Base-by-base conservation (phyloP, 129 eudicot species). In the Smallanthus sonchifolius region DNA sequence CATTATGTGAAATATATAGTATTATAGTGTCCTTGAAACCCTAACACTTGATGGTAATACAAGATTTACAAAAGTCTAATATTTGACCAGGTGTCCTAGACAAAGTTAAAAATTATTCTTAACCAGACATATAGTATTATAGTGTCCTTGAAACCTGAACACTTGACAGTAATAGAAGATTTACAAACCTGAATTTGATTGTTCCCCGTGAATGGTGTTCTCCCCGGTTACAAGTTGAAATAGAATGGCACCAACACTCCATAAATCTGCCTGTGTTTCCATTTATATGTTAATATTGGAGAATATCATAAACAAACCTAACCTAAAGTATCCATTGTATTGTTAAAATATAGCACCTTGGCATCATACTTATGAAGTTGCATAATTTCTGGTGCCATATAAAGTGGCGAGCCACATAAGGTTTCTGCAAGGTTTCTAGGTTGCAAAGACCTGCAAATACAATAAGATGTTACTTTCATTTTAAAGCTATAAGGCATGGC, bases 171-270 rank as follows among this genome's bases (percentile, higher is more conserved):
- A 82, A 72, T 60, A 67, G 47, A 74, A 70, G 61, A 65, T 9
- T 4, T 69, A 63, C 39, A 73, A 49, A 94, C 98, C 96, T 94
- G 92, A 79, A 88, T 81, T 78, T 90, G 97, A 79, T 83, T 90
- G 83, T 60, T 86, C 79, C 98, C 98, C 8, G 96, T 90, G 55
- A 81, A 94, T 49, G 98, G 98, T 24, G 98, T 88, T 85, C 83
- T 88, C 40, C 40, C 97, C 98, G 40, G 97, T 90, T 72, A 90
- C 97, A 77, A 94, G 96, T 76, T 94, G 98, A 82, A 84, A 94
- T 16, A 94, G 75, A 80, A 94, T 94, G 72, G 96, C 88, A 45
- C 98, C 98, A 59, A 94, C 97, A 82, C 98, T 94, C 98, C 98
- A 94, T 62, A 94, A 86, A 88, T 94, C 98, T 85, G 98, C 98